Conservation (phyloP, 139 green algal species). For the Desmodesmus armatus region DNA sequence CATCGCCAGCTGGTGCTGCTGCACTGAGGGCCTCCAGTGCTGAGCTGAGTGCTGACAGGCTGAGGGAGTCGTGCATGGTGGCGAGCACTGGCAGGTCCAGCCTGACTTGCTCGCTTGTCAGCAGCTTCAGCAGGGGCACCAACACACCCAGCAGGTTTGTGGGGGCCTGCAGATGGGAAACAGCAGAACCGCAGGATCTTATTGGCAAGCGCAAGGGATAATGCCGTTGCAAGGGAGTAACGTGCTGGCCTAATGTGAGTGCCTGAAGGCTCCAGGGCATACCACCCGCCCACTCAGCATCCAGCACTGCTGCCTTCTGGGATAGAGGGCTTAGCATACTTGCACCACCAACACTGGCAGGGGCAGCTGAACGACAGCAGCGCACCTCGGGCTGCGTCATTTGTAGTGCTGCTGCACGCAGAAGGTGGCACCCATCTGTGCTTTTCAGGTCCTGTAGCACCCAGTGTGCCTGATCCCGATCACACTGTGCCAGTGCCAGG, state of each 20-base stretch:
- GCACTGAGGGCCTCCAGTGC: not conserved
- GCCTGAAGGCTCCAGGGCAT: not conserved
- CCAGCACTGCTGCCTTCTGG: not conserved
- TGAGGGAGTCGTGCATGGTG: not conserved
- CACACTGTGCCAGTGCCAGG: not conserved
- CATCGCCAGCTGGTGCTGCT: constrained; percentile 4
- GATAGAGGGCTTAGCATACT: not conserved
- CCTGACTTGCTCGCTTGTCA: not conserved
- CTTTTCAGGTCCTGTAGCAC: not conserved
- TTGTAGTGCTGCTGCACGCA: not conserved
- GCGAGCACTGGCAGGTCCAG: not conserved
- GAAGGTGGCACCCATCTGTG: not conserved
- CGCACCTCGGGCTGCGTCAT: not conserved
- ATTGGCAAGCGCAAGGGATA: not conserved
- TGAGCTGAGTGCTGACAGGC: no score
- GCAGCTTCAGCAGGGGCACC: not conserved
- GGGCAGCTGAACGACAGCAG: not conserved
- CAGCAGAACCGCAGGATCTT: not conserved
- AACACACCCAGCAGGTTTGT: not conserved
- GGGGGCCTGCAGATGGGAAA: not conserved
- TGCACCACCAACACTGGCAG: not conserved
- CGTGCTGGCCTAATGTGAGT: not conserved
- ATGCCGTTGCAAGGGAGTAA: not conserved
- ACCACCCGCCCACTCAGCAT: not conserved
- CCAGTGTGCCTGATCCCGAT: not conserved